A percentile compares a stretch with the other conserved stretches of the same genome.
phyloP scores from a whole-genome alignment of 139 green algal species.

The Gonium pectorale region DNA sequence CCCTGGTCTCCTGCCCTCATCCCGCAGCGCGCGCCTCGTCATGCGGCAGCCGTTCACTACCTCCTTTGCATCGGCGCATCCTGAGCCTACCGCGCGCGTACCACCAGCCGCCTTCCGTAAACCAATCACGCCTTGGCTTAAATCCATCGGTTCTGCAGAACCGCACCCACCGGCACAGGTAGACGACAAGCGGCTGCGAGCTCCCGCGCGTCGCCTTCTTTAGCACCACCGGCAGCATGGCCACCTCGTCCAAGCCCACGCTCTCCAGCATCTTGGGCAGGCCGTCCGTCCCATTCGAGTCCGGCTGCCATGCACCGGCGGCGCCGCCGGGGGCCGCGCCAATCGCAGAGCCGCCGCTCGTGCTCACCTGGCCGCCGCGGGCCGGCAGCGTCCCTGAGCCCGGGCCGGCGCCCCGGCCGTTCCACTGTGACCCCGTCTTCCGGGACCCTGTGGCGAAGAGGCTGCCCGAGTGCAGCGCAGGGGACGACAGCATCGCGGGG shows the following conservation, averaged over 20 bases:
- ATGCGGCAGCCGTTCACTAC: background rate
- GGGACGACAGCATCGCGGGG: too few relatives aligned
- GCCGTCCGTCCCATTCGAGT: background rate
- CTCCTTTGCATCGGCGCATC: too few relatives aligned
- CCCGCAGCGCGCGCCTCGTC: background rate
- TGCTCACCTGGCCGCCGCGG: background rate
- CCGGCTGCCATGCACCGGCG: background rate
- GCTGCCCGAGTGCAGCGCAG: too few relatives aligned
- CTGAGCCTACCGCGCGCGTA: background rate
- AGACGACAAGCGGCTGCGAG: conserved; percentile 31
- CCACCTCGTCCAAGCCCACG: conserved; percentile 26
- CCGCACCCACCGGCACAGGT: conserved; percentile 29
- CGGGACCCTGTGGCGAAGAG: too few relatives aligned
- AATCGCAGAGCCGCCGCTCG: background rate
- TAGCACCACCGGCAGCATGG: conserved; percentile 24
- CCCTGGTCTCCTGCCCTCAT: background rate
- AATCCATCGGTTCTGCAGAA: background rate
- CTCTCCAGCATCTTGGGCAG: background rate
- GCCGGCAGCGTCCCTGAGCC: background rate
- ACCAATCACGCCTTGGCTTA: background rate
- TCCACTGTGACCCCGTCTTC: too few relatives aligned
- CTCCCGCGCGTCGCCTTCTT: conserved; percentile 21
- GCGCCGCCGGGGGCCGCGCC: background rate
- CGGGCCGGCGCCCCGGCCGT: background rate
- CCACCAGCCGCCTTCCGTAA: background rate